phyloP scores from a whole-genome alignment of 768 basidiomycete species.

The Naematelia aurantialba region DNA sequence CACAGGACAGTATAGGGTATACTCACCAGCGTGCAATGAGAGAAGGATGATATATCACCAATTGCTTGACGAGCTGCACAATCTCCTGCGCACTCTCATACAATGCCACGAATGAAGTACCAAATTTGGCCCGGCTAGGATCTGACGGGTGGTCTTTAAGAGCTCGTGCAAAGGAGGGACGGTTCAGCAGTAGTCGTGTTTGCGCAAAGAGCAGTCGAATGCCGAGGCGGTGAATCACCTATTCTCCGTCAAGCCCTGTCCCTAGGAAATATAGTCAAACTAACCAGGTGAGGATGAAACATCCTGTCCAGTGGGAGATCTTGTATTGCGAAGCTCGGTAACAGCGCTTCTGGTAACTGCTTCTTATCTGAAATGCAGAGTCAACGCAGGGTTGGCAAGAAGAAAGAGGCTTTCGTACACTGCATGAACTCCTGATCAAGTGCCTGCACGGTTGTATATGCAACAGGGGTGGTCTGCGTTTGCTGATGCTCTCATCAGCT shows the following conservation, averaged over 20 bases:
- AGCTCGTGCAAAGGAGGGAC: conserved; percentile 43
- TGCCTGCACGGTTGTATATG: conserved; percentile 30
- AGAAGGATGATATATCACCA: conserved; percentile 47
- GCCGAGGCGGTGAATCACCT: conserved; percentile 45
- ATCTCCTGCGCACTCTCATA: conserved; percentile 48
- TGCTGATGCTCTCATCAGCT: conserved; percentile 19
- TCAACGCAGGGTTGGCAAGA: conserved; percentile 4
- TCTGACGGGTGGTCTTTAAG: conserved; percentile 40
- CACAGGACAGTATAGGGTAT: neutral
- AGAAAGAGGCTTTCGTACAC: conserved; percentile 20
- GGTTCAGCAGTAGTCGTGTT: conserved; percentile 43
- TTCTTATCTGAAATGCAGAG: conserved; percentile 31
- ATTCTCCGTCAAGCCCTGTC: neutral
- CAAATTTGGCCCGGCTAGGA: conserved; percentile 36
- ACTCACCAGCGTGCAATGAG: conserved; percentile 43
- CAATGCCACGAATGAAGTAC: conserved; percentile 34
- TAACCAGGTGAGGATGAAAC: conserved; percentile 44
- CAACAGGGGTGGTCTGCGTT: conserved; percentile 37
- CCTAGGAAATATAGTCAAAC: neutral
- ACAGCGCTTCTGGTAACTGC: conserved; percentile 33
- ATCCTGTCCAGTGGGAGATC: conserved; percentile 33
- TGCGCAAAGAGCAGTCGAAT: conserved; percentile 45
- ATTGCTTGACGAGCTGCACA: conserved; percentile 43
- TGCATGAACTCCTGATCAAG: conserved; percentile 41
- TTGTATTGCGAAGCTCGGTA: conserved; percentile 34